Conservation (phyloP, 495 filamentous ascomycete species). For the Talaromyces proteolyticus region DNA sequence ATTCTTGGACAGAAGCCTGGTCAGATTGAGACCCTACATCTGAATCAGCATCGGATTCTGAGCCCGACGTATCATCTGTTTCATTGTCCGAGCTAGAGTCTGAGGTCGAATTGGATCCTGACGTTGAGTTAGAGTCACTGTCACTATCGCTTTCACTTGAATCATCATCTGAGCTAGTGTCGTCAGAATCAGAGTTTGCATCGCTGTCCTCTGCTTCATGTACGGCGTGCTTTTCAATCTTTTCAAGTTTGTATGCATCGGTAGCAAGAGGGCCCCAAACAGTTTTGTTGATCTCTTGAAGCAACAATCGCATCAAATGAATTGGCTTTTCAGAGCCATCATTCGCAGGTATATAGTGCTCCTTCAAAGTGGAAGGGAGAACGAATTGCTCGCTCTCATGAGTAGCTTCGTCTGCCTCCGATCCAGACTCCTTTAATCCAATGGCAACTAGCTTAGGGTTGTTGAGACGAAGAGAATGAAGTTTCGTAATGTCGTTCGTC, state of each 20-base stretch:
- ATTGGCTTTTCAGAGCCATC: constrained; percentile 79
- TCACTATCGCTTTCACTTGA: not conserved
- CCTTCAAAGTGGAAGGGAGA: constrained; percentile 63
- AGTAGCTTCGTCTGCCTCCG: constrained; percentile 19
- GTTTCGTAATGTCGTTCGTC: constrained; percentile 77
- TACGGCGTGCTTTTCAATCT: constrained; percentile 9
- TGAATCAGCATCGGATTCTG: too few species aligned
- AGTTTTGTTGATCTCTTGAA: constrained; percentile 24
- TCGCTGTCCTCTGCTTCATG: constrained; percentile 10
- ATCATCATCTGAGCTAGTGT: constrained; percentile 17
- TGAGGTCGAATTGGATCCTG: constrained; percentile 18
- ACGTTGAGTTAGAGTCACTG: not conserved
- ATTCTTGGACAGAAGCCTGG: constrained; percentile 9
- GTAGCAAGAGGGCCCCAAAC: not conserved
- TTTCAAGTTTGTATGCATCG: constrained; percentile 46
- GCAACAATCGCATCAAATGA: constrained; percentile 53
- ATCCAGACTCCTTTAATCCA: constrained; percentile 39
- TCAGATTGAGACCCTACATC: too few species aligned
- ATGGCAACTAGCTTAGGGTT: constrained; percentile 74
- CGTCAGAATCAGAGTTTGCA: constrained; percentile 23
- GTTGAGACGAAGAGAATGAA: constrained; percentile 65
- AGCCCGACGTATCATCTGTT: constrained; percentile 18
- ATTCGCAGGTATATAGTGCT: constrained; percentile 67
- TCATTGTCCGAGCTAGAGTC: constrained; percentile 19
- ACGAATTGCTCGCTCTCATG: constrained; percentile 37